Evolutionary conservation across 2,329 filamentous ascomycete genomes (phyloP), one percentile per base, ranked within the genome.

Genomic region (Sporothrix globosa): DNA sequence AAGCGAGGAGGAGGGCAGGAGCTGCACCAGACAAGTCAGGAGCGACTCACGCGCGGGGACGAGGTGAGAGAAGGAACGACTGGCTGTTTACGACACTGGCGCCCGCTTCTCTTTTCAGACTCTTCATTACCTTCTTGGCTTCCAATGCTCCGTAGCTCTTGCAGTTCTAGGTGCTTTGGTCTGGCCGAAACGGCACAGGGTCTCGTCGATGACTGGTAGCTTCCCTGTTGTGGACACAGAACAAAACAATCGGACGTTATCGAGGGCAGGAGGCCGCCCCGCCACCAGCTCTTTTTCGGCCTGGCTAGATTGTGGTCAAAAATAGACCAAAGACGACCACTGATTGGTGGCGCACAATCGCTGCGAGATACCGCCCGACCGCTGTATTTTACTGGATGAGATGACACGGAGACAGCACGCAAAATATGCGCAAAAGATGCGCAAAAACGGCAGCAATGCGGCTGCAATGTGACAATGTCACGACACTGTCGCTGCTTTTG

Each of bases 181-280:
- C 27, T 19, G n/a, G 24, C 3, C 30, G 48, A 24, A 13, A 50
- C 48, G 60, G 30, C n/a, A 46, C 9, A 46, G 60, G 60, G 60
- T 30, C 39, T 21, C 24, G 21, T 14, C 9, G 19, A 39, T 6
- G 54, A 39, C 54, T 7, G 27, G 54, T 58, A n/a, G 1, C 24
- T 54, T 21, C 19, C 54, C 54, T 58, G 30, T n/a, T 7, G 19
- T 4, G 11, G n/a, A 61, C 56, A 61, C 56, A 60, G 30, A 60
- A 44, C 39, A 39, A 39, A 24, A 21, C 41, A 17, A 44, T 13
- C 41, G 41, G 11, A 24, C 30, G 39, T 14, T n/a, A 1, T 46
- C 58, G 39, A 46, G 39, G n/a, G 52, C 52, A 54, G 52, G 58
- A 63, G 58, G 58, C 58, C 58, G 58, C 58, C 58, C 58, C 58